Percentiles rank a stretch among this genome's conserved stretches.
Evolutionary conservation across 148 eudicot species (phyloP).

Genomic region (Euryodendron excelsum): DNA sequence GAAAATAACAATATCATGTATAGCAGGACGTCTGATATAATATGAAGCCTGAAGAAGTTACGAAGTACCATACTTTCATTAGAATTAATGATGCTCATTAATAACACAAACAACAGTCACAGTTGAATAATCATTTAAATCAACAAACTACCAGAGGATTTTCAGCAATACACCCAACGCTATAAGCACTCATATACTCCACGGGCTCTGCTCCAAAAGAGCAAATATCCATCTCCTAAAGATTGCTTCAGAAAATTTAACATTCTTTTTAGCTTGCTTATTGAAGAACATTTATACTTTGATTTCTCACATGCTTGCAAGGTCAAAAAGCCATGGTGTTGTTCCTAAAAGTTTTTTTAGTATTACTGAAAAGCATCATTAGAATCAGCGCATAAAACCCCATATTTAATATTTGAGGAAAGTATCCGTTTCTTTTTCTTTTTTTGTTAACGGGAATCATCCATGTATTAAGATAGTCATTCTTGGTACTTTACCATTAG

Average conservation of each 20-base stretch:
- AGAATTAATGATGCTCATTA: not conserved
- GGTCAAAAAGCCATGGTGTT: not conserved
- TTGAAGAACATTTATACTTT: not conserved
- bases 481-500: no score
- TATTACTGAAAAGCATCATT: no score
- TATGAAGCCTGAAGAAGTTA: slow-evolving; percentile 15
- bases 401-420: no score
- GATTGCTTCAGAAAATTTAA: not conserved
- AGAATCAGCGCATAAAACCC: no score
- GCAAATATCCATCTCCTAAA: not conserved
- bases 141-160: not conserved
- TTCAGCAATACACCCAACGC: not conserved
- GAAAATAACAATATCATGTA: slow-evolving; percentile 18
- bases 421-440: no score
- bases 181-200: not conserved
- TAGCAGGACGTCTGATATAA: slow-evolving; percentile 12
- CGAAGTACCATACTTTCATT: not conserved
- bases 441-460: no score
- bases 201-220: not conserved
- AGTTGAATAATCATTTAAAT: not conserved
- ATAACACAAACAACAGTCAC: not conserved
- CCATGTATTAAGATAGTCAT: no score
- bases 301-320: not conserved
- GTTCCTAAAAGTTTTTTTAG: no score
- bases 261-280: not conserved